phyloP scores from a whole-genome alignment of 768 basidiomycete genomes.

The Calocybe gangraenosa region DNA sequence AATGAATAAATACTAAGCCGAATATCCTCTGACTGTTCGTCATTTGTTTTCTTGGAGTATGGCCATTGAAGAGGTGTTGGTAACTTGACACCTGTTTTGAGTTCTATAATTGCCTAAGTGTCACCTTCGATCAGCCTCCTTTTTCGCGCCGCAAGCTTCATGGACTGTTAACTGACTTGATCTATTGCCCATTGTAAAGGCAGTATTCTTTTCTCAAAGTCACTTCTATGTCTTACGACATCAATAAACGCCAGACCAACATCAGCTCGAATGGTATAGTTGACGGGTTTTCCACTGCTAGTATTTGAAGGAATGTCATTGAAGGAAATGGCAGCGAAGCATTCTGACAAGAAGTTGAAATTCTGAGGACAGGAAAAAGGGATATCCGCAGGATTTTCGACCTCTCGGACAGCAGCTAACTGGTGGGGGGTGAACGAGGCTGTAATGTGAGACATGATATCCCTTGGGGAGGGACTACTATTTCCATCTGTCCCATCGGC shows the following conservation, averaged over 20 bases:
- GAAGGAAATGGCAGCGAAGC: slow-evolving; percentile 67
- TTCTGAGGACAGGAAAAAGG: slow-evolving; percentile 64
- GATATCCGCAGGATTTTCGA: slow-evolving; percentile 45
- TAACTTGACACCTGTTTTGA: slow-evolving; percentile 52
- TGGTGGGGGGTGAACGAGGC: slow-evolving; percentile 46
- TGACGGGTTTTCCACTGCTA: slow-evolving; percentile 34
- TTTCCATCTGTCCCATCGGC: slow-evolving; percentile 59
- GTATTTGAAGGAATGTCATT: slow-evolving; percentile 44
- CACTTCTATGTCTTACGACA: slow-evolving; percentile 60
- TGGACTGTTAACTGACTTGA: slow-evolving; percentile 39
- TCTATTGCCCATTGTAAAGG: slow-evolving; percentile 80
- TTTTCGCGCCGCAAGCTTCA: background rate
- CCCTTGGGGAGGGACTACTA: slow-evolving; percentile 47
- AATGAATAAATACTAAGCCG: slow-evolving; percentile 48
- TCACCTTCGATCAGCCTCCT: background rate
- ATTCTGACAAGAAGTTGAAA: slow-evolving; percentile 65
- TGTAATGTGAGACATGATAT: slow-evolving; percentile 61
- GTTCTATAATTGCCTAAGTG: slow-evolving; percentile 63
- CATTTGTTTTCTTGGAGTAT: slow-evolving; percentile 63
- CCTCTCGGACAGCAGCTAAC: slow-evolving; percentile 42
- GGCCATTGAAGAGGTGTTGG: slow-evolving; percentile 71
- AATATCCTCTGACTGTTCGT: slow-evolving; percentile 49
- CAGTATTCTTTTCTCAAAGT: slow-evolving; percentile 62
- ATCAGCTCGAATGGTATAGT: slow-evolving; percentile 72
- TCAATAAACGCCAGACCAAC: slow-evolving; percentile 61